Conservation (phyloP, 1,284 basidiomycete species). For the Inonotus obliquus region DNA sequence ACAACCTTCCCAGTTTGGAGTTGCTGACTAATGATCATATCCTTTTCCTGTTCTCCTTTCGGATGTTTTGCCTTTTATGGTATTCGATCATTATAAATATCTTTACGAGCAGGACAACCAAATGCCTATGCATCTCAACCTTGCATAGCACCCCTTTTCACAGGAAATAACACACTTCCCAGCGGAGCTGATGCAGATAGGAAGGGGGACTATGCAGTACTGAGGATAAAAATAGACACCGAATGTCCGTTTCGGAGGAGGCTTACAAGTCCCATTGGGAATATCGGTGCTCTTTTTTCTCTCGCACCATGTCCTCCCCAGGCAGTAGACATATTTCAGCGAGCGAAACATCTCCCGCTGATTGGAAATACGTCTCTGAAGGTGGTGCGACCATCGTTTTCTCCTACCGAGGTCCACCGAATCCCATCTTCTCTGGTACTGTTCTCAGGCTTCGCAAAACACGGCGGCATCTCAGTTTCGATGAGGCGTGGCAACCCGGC, state of each 20-base stretch:
- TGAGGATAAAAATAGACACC: too few species aligned
- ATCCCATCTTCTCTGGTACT: constrained; percentile 49
- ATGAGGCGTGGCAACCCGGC: background rate
- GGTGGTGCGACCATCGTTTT: constrained; percentile 89
- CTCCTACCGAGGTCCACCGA: constrained; percentile 58
- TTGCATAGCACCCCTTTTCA: too few species aligned
- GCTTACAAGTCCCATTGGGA: background rate
- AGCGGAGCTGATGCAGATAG: too few species aligned
- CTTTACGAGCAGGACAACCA: too few species aligned
- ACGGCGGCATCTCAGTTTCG: constrained; percentile 19
- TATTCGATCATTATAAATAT: background rate
- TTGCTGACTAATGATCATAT: background rate
- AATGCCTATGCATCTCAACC: too few species aligned
- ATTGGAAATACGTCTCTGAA: constrained; percentile 86
- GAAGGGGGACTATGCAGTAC: too few species aligned
- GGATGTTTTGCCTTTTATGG: background rate
- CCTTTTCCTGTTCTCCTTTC: background rate
- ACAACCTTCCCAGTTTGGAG: background rate
- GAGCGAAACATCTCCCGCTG: constrained; percentile 37
- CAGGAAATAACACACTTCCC: too few species aligned
- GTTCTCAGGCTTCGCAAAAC: constrained; percentile 74
- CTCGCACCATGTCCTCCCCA: background rate
- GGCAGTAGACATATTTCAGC: background rate
- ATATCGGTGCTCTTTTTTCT: background rate
- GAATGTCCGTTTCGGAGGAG: too few species aligned